Evolutionary conservation across 495 filamentous ascomycete genomes (phyloP), one percentile per base, ranked within the genome.

Genomic region (Penicillium coprophilum): DNA sequence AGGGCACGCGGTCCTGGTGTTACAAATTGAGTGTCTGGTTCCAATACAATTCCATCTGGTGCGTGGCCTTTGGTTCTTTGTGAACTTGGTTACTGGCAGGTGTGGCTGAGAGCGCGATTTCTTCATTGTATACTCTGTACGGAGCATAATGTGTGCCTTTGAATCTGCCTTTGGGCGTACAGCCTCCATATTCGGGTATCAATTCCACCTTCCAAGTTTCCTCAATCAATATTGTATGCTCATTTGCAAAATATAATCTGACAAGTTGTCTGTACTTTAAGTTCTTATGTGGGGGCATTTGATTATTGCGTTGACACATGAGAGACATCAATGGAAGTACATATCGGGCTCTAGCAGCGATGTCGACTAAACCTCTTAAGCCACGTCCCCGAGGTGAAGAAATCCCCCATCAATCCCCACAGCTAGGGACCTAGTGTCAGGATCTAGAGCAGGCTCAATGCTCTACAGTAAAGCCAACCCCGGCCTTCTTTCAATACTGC

Each of bases 1-100:
- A 45, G 15, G 15, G 28, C 41, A 54, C 41, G 41, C 51, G 41
- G 41, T 46, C 30, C 49, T 5, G 4, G 49, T 51, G 21, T 27
- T 38, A 52, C 49, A 52, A 43, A 23, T 7, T n/a, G 7, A 49
- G 6, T 36, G n/a, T 3, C n/a, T 13, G 4, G 13, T 23, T 23
- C 2, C n/a, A 36, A 13, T 4, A n/a, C 8, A 24, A 4, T 6
- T 9, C 19, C 15, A 20, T 10, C 20, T 30, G 11, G 17, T 43
- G 5, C 10, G 5, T 6, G 9, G 9, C 2, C 6, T 43, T 15
- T 43, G 1, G 1, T 6, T n/a, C 1, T n/a, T 36, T 13, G 15
- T 38, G 15, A 7, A 38, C 6, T 17, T n/a, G 2, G 17, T 17
- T 38, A 17, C 0, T 3, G 34, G 34, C 6, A 8, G n/a, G n/a